These are phyloP conservation scores for Pseudocercospora fuligena DNA, from an alignment of 2,329 filamentous ascomycete genomes.

Conservation along the genomic window DNA sequence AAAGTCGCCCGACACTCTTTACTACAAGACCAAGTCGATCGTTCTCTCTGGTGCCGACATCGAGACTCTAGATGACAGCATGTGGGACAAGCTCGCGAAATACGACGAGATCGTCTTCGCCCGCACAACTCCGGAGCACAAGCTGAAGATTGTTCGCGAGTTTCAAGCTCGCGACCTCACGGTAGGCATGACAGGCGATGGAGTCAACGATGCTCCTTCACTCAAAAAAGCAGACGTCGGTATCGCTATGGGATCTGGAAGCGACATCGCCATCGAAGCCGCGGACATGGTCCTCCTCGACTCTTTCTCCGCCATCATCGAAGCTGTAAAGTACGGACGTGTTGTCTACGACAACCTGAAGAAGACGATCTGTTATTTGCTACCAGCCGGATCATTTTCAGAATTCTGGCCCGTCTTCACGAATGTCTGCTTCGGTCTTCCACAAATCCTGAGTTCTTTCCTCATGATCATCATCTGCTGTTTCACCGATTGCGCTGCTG, in stretches of 20 bases:
- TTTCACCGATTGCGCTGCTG: slow-evolving; percentile 77
- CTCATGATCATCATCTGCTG: slow-evolving; percentile 67
- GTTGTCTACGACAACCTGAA: slow-evolving; percentile 81
- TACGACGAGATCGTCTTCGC: slow-evolving; percentile 79
- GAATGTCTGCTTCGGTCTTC: slow-evolving; percentile 72
- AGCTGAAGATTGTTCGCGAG: slow-evolving; percentile 77
- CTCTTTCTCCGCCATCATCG: slow-evolving; percentile 72
- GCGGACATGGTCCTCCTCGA: slow-evolving; percentile 69
- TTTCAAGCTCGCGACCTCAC: slow-evolving; percentile 66
- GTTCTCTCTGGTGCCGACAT: slow-evolving; percentile 70
- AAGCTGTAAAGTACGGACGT: slow-evolving; percentile 73
- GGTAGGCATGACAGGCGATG: slow-evolving; percentile 59
- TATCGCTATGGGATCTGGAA: slow-evolving; percentile 63
- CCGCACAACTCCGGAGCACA: slow-evolving; percentile 77
- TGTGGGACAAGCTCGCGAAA: slow-evolving; percentile 68
- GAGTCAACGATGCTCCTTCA: slow-evolving; percentile 58
- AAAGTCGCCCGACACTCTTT: slow-evolving; percentile 14
- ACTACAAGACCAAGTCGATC: slow-evolving; percentile 45
- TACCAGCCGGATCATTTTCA: slow-evolving; percentile 74
- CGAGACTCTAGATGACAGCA: slow-evolving; percentile 65
- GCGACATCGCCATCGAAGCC: slow-evolving; percentile 66
- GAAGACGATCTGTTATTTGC: slow-evolving; percentile 75
- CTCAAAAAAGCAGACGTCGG: slow-evolving; percentile 64
- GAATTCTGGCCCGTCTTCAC: slow-evolving; percentile 79
- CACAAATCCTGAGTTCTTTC: slow-evolving; percentile 74